Evolutionary conservation across 768 basidiomycete genomes (phyloP).

Genomic region (Cantharellus cinnabarinus): DNA sequence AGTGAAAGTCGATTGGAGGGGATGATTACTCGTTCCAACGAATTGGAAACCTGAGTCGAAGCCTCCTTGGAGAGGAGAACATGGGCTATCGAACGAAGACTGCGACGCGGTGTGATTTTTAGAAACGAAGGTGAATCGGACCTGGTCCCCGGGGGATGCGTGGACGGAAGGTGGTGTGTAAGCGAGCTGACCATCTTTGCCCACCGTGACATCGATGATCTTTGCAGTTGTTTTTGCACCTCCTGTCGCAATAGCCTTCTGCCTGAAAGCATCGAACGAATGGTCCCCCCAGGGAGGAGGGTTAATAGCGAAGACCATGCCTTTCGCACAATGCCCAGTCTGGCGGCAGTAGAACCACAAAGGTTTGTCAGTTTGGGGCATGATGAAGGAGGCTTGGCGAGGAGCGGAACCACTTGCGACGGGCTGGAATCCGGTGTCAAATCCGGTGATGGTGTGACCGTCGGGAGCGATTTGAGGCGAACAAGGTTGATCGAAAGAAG

Average conservation of each 20-base stretch:
- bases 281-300: slow-evolving; percentile 4
- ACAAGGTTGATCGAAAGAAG: background rate
- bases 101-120: slow-evolving; percentile 6
- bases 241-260: background rate
- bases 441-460: slow-evolving; percentile 20
- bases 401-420: background rate
- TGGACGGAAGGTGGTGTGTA: slow-evolving; percentile 4
- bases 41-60: slow-evolving; percentile 15
- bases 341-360: background rate
- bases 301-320: slow-evolving; percentile 1
- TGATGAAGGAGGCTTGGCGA: background rate
- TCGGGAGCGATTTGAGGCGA: slow-evolving; percentile 22
- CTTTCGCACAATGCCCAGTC: too few relatives aligned
- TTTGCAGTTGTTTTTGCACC: background rate
- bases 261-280: background rate
- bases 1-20: background rate
- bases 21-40: background rate
- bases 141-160: slow-evolving; percentile 6
- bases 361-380: background rate
- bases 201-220: background rate
- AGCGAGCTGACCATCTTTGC: slow-evolving; percentile 1
- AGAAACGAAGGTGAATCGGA: slow-evolving; percentile 3
- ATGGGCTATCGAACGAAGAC: slow-evolving; percentile 8
- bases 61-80: slow-evolving; percentile 6
- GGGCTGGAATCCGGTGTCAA: slow-evolving; percentile 30